Evolutionary conservation across 805 yeast genomes (phyloP).

Genomic region (Wickerhamiella sergipiensis): DNA sequence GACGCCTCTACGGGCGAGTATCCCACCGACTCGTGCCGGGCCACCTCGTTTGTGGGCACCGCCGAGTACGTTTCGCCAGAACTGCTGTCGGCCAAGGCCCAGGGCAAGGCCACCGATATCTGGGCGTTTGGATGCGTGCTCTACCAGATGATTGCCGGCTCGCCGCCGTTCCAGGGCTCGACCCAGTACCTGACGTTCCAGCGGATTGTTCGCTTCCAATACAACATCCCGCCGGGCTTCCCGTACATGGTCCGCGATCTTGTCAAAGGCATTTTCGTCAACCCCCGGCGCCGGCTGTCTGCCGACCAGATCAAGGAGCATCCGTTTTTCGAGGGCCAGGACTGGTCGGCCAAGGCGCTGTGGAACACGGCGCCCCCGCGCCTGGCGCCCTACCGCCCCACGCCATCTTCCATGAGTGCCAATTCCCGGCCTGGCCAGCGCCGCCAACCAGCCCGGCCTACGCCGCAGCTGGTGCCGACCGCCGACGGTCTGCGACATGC

Average conservation of each 20-base stretch:
- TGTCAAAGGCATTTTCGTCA: conserved; percentile 47
- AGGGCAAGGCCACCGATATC: conserved; percentile 75
- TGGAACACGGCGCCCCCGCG: conserved; percentile 64
- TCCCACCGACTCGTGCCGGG: conserved; percentile 27
- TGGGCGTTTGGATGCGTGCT: conserved; percentile 92
- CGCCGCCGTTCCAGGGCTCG: conserved; percentile 79
- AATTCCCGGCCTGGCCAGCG: conserved; percentile 3
- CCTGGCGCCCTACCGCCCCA: conserved; percentile 35
- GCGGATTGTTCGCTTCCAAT: conserved; percentile 67
- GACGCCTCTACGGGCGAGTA: conserved; percentile 19
- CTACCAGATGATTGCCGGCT: conserved; percentile 69
- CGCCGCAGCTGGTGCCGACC: conserved; percentile 11
- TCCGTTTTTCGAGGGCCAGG: conserved; percentile 52
- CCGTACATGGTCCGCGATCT: conserved; percentile 53
- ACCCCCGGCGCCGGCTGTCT: conserved; percentile 54
- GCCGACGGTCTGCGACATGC: conserved; percentile 14
- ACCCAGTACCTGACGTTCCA: conserved; percentile 82
- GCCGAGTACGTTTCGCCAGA: conserved; percentile 97
- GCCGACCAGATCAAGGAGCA: conserved; percentile 48
- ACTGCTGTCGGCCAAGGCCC: conserved; percentile 56
- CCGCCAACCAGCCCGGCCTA: background rate
- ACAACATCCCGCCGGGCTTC: conserved; percentile 53
- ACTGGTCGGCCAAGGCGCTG: conserved; percentile 57
- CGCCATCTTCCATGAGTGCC: conserved; percentile 15
- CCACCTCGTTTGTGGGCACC: conserved; percentile 81